phyloP scores from a whole-genome alignment of 73 alveolate species.

The Paramecium bursaria region DNA sequence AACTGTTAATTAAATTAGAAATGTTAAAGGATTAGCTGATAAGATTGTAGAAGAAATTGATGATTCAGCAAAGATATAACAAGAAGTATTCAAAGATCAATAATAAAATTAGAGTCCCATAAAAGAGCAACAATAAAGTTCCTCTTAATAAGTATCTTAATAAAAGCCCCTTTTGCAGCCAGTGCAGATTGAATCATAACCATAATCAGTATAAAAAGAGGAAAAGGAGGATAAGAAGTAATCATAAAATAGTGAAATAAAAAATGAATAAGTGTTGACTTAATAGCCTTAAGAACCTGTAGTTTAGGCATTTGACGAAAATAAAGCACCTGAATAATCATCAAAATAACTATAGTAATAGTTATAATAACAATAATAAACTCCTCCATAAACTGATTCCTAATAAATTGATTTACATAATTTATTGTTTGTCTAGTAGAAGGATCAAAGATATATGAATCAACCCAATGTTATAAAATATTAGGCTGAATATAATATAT shows the following conservation, averaged over 20 bases:
- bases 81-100: not conserved
- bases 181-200: too few relatives aligned
- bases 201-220: too few relatives aligned
- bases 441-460: constrained; percentile 19
- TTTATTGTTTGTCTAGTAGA: too few relatives aligned
- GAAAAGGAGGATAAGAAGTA: too few relatives aligned
- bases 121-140: not conserved
- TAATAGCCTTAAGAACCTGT: too few relatives aligned
- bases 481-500: not conserved
- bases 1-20: not conserved
- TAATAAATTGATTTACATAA: not conserved
- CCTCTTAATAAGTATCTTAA: not conserved
- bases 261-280: too few relatives aligned
- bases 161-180: too few relatives aligned
- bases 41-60: constrained; percentile 2
- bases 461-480: not conserved
- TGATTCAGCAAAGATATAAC: not conserved
- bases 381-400: not conserved
- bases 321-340: too few relatives aligned
- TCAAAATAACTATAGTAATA: constrained; percentile 18
- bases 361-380: not conserved
- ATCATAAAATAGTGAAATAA: too few relatives aligned
- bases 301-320: too few relatives aligned
- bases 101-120: not conserved
- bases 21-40: constrained; percentile 22